These are phyloP conservation scores for Thelonectria olida DNA, from an alignment of 2,329 filamentous ascomycete genomes.

Conservation along the genomic window DNA sequence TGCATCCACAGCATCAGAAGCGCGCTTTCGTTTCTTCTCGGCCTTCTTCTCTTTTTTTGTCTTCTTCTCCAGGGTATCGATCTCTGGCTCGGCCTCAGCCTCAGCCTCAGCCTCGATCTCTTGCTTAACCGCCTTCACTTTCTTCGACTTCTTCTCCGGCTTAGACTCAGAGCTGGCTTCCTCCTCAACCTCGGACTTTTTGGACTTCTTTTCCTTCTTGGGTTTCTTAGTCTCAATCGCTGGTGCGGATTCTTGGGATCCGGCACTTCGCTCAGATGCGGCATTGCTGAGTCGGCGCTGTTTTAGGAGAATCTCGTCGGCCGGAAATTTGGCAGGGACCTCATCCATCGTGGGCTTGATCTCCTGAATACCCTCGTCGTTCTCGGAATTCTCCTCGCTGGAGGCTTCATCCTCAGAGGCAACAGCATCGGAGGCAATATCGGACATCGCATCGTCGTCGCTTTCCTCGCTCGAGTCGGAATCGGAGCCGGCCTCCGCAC, in stretches of 20 bases:
- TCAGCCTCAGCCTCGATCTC: conserved; percentile 20
- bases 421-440: conserved; percentile 29
- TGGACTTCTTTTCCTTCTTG: conserved; percentile 27
- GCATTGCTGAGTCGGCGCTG: conserved; percentile 44
- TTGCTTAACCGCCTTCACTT: conserved; percentile 28
- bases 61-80: conserved; percentile 26
- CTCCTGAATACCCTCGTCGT: conserved; percentile 35
- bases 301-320: conserved; percentile 45
- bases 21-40: conserved; percentile 49
- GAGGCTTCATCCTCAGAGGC: conserved; percentile 30
- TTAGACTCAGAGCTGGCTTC: conserved; percentile 37
- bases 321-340: conserved; percentile 33
- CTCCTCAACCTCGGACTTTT: conserved; percentile 14
- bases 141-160: conserved; percentile 31
- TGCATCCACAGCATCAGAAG: conserved; percentile 32
- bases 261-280: conserved; percentile 35
- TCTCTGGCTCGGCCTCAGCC: conserved; percentile 19
- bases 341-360: conserved; percentile 32
- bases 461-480: conserved; percentile 17
- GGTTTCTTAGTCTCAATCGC: conserved; percentile 31
- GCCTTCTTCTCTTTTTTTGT: conserved; percentile 42
- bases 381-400: conserved; percentile 27
- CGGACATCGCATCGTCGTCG: conserved; percentile 31
- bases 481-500: conserved; percentile 8
- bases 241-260: conserved; percentile 25